Percentiles rank a stretch among this genome's conserved stretches.
phyloP scores from a whole-genome alignment of 2,329 filamentous ascomycete genomes.

The Beauveria caledonica region DNA sequence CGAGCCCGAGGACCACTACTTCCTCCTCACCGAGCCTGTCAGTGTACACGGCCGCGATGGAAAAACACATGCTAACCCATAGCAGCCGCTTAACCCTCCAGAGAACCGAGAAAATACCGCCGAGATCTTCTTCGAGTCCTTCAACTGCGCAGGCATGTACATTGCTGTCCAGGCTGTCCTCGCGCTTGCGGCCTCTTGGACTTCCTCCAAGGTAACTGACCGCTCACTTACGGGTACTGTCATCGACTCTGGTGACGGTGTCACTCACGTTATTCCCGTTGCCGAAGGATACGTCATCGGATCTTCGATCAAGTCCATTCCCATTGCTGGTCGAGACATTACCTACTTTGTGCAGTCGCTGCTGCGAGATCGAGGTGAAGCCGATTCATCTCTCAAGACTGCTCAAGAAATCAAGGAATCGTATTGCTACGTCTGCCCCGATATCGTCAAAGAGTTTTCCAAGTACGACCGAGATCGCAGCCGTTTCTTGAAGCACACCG shows the following conservation, averaged over 20 bases:
- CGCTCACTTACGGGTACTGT: slow-evolving; percentile 94
- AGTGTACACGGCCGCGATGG: slow-evolving; percentile 23
- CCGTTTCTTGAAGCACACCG: slow-evolving; percentile 83
- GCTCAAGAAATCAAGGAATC: slow-evolving; percentile 98
- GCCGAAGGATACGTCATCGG: slow-evolving; percentile 98
- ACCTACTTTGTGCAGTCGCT: slow-evolving; percentile 98
- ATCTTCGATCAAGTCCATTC: slow-evolving; percentile 97
- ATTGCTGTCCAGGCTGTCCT: slow-evolving; percentile 97
- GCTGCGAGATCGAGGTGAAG: slow-evolving; percentile 89
- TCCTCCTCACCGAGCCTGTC: slow-evolving; percentile 94
- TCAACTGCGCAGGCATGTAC: slow-evolving; percentile 98
- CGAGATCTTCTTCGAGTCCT: slow-evolving; percentile 99
- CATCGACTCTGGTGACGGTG: slow-evolving; percentile 97
- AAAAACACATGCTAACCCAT: slow-evolving; percentile 13
- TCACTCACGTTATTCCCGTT: slow-evolving; percentile 97
- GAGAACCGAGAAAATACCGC: slow-evolving; percentile 99
- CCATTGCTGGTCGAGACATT: slow-evolving; percentile 94
- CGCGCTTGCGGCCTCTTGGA: slow-evolving; percentile 95
- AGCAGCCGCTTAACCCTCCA: slow-evolving; percentile 86
- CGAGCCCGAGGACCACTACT: slow-evolving; percentile 97
- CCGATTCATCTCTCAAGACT: slow-evolving; percentile 93
- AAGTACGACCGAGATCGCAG: slow-evolving; percentile 90
- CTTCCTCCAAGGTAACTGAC: slow-evolving; percentile 94
- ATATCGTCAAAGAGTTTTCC: slow-evolving; percentile 97
- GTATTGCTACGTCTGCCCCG: slow-evolving; percentile 95